Evolutionary conservation across 192 early-diverging fungal species (phyloP), one percentile per base, ranked within the genome.

Genomic region (Coemansia sp.): DNA sequence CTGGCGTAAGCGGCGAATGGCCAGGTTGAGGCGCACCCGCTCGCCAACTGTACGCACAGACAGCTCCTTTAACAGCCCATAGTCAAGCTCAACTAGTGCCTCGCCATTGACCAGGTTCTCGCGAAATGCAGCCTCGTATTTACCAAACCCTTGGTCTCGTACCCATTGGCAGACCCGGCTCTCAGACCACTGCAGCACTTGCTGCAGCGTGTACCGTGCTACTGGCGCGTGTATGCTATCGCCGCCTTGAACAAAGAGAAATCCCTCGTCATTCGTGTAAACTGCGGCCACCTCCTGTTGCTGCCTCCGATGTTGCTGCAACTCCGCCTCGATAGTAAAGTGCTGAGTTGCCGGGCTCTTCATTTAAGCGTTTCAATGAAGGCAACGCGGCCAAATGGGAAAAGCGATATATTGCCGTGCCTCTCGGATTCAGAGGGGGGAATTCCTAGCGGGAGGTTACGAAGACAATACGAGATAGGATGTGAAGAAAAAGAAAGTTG

Each of bases 31-130:
- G 55, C 89, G 84, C 36, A 94, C 89, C 14, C 92, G 77, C 62
- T 97, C 95, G 42, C 94, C 93, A 9, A 95, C 89, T 0, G 86
- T 89, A 43, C 72, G 75, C 55, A 97, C 87, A 9, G 87, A 89
- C 70, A 97, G 87, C 56, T 94, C 89, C 72, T 91, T 91, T 13
- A 97, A 84, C 18, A 90, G 70, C 38, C 83, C 79, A 66, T 96
- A 91, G 77, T 93, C 89, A 2, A 97, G 82, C 75, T 95, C 94
- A 4, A 92, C 74, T 57, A 97, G 76, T 6, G 91, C 84, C 21
- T 88, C 85, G n/a, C 95, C 95, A 13, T 79, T 92, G 46, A 97
- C 88, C 58, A 89, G 68, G 74, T 95, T 88, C 31, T 92, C 88
- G 84, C 77, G 60, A 63, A 87, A 87, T 13, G 73, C 35, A 33